Conservation (phyloP, 257 asterid species). For the Solanum lycopersicoides region DNA sequence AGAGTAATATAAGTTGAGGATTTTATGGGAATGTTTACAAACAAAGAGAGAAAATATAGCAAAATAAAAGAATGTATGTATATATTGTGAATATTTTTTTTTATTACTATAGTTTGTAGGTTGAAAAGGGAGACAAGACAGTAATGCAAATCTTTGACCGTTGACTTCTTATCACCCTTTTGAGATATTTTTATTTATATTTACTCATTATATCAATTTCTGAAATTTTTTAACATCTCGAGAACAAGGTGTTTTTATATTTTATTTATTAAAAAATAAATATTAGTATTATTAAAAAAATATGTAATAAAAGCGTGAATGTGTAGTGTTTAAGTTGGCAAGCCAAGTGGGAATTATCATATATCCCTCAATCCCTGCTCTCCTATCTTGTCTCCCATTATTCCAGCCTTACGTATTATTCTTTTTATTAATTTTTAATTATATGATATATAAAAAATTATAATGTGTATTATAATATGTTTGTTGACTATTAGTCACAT, state of each 20-base stretch:
- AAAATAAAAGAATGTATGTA: conserved; percentile 5
- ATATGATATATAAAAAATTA: not conserved
- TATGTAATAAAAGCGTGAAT: not conserved
- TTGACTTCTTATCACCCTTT: conserved; percentile 13
- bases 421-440: not conserved
- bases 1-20: conserved; percentile 1
- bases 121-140: conserved; percentile 49
- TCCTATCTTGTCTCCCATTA: conserved; percentile 1
- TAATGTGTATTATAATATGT: not conserved
- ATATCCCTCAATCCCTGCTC: not conserved
- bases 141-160: conserved; percentile 50
- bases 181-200: not conserved
- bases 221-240: conserved; percentile 16
- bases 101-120: not conserved
- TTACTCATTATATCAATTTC: not conserved
- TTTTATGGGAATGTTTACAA: conserved; percentile 30
- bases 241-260: not conserved
- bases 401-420: not conserved
- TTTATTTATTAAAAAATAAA: not conserved
- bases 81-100: not conserved
- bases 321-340: conserved; percentile 2
- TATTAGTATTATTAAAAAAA: not conserved
- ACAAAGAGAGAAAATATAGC: not conserved
- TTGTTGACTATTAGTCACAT: not conserved
- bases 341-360: not conserved